Conservation (phyloP, 495 filamentous ascomycete genomes). For the Cercophora samala region DNA sequence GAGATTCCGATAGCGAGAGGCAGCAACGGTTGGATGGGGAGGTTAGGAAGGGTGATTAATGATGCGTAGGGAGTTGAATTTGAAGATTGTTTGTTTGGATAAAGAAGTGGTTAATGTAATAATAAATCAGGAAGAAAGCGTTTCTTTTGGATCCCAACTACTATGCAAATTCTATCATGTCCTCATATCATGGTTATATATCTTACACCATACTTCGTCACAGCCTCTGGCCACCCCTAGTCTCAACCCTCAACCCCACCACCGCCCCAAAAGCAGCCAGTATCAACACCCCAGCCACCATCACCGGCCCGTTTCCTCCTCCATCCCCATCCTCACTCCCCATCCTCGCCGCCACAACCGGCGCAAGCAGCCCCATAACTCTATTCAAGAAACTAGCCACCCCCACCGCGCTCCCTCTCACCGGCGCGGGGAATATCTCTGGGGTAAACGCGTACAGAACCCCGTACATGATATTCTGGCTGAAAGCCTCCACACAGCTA, state of each 20-base stretch:
- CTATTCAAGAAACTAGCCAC: slow-evolving; percentile 72
- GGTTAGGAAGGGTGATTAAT: too few relatives aligned
- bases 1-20: neutral
- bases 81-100: too few relatives aligned
- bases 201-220: slow-evolving; percentile 28
- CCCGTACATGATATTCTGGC: slow-evolving; percentile 81
- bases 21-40: neutral
- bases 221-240: slow-evolving; percentile 64
- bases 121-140: too few relatives aligned
- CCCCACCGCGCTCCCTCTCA: slow-evolving; percentile 61
- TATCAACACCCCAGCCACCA: slow-evolving; percentile 68
- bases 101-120: too few relatives aligned
- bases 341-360: slow-evolving; percentile 68
- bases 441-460: slow-evolving; percentile 73
- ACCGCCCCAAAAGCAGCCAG: slow-evolving; percentile 52
- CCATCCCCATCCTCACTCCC: slow-evolving; percentile 51
- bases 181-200: too few relatives aligned
- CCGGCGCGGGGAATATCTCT: neutral
- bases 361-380: slow-evolving; percentile 69
- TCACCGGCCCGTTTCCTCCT: slow-evolving; percentile 56
- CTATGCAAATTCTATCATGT: too few relatives aligned
- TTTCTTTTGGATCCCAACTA: too few relatives aligned
- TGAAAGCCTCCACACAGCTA: slow-evolving; percentile 73
- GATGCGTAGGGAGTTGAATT: too few relatives aligned
- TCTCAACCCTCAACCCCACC: slow-evolving; percentile 66